These are phyloP conservation scores for Colletotrichum destructivum DNA, from an alignment of 2,329 filamentous ascomycete species.

Conservation along the genomic window DNA sequence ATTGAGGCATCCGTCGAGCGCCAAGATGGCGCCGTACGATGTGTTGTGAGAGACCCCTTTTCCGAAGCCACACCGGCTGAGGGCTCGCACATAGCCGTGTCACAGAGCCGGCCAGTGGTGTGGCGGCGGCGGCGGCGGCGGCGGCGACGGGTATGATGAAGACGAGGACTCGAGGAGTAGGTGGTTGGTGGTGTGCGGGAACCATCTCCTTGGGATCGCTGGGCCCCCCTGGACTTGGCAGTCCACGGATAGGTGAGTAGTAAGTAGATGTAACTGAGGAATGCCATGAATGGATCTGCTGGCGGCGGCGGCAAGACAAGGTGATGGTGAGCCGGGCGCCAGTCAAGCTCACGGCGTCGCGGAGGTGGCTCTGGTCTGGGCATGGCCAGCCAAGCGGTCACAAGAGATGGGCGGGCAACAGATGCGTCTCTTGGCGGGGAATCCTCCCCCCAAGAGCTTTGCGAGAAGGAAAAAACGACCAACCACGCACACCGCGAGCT, in stretches of 20 bases:
- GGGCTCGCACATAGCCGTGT: constrained; percentile 12
- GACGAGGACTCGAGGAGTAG: neutral
- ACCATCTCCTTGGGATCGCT: constrained; percentile 15
- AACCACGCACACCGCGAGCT: neutral
- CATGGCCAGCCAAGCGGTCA: constrained; percentile 10
- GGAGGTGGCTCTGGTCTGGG: neutral
- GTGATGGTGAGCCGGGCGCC: neutral
- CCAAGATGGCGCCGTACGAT: neutral
- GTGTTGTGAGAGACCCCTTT: neutral
- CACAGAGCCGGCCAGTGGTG: neutral
- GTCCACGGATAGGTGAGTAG: neutral
- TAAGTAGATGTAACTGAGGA: neutral
- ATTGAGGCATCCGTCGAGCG: neutral
- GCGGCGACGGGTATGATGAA: neutral
- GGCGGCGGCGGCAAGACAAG: neutral
- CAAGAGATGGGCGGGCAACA: constrained; percentile 30
- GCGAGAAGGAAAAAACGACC: neutral
- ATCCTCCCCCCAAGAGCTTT: neutral
- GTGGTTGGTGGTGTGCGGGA: neutral
- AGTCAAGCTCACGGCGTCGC: constrained; percentile 6
- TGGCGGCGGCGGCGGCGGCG: neutral
- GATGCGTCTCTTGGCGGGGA: constrained; percentile 6
- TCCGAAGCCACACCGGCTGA: constrained; percentile 24
- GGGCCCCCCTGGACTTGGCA: neutral
- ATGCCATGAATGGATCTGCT: neutral